Evolutionary conservation across 2,329 filamentous ascomycete species (phyloP).

Genomic region (Catunica adiposa): DNA sequence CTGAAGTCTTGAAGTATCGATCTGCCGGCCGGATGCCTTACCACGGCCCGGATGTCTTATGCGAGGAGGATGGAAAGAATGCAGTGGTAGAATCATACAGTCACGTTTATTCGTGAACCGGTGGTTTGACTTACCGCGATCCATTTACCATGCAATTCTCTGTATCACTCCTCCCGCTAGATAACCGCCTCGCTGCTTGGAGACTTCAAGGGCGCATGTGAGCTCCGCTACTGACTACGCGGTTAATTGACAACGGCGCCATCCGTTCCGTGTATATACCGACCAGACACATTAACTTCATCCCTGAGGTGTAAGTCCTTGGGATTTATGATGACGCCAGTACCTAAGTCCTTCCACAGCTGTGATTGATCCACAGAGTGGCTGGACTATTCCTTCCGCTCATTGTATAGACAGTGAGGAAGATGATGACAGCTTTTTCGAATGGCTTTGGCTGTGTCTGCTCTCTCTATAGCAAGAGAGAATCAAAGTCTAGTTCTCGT

Average conservation of each 20-base stretch:
- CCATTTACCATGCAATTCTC: slow-evolving; percentile 6
- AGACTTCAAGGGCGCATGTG: not conserved
- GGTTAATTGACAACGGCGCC: slow-evolving; percentile 14
- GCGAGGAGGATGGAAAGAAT: not conserved
- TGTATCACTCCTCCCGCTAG: slow-evolving; percentile 19
- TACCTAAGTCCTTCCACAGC: slow-evolving; percentile 18
- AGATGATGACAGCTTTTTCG: slow-evolving; percentile 54
- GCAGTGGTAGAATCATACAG: not conserved
- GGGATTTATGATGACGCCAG: slow-evolving; percentile 33
- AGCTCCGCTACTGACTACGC: slow-evolving; percentile 8
- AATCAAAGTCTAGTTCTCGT: slow-evolving; percentile 87
- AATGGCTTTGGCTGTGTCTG: slow-evolving; percentile 76
- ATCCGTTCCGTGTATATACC: slow-evolving; percentile 26
- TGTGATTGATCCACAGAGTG: slow-evolving; percentile 19
- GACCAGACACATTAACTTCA: slow-evolving; percentile 42
- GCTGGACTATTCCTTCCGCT: slow-evolving; percentile 17
- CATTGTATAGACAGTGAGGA: slow-evolving; percentile 5
- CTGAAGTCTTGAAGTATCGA: not conserved
- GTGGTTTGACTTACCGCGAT: not conserved
- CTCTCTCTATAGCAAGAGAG: slow-evolving; percentile 53
- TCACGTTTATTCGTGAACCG: not conserved
- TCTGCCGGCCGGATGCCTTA: not conserved
- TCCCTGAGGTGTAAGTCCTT: slow-evolving; percentile 27
- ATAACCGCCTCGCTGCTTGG: not conserved
- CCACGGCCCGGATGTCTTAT: not conserved